Percentiles rank a stretch among this genome's conserved stretches.
phyloP scores from a whole-genome alignment of 2,329 filamentous ascomycete genomes.

The Mariannaea elegans region DNA sequence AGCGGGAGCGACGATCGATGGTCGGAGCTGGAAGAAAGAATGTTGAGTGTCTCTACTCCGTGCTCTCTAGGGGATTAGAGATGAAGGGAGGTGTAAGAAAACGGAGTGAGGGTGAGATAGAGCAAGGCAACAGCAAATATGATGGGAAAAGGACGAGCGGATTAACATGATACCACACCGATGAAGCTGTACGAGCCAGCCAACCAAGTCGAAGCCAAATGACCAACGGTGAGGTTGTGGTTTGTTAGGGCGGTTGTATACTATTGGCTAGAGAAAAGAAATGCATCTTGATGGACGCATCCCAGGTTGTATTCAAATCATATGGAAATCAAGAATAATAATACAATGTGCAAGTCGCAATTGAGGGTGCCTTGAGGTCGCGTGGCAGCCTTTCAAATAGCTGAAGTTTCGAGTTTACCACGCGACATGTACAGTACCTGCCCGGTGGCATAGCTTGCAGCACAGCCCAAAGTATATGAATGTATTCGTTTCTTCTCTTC shows the following conservation, averaged over 20 bases:
- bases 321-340: background rate
- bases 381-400: slow-evolving; percentile 3
- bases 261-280: background rate
- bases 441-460: too few species aligned
- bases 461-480: too few species aligned
- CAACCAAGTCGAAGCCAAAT: background rate
- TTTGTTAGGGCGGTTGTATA: background rate
- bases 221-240: background rate
- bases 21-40: too few species aligned
- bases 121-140: background rate
- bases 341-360: background rate
- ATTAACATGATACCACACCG: background rate
- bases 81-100: too few species aligned
- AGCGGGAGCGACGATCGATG: too few species aligned
- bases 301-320: background rate
- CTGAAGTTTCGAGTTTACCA: background rate
- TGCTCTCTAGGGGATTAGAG: too few species aligned
- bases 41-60: too few species aligned
- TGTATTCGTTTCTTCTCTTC: too few species aligned
- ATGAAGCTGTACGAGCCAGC: slow-evolving; percentile 1
- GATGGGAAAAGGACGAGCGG: background rate
- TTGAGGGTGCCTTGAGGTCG: slow-evolving; percentile 1
- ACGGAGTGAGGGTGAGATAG: too few species aligned
- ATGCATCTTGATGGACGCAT: background rate
- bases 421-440: too few species aligned